Percentiles rank a stretch among this genome's conserved stretches.
Evolutionary conservation across 2,329 filamentous ascomycete species (phyloP).

Genomic region (Penicillium sp.): DNA sequence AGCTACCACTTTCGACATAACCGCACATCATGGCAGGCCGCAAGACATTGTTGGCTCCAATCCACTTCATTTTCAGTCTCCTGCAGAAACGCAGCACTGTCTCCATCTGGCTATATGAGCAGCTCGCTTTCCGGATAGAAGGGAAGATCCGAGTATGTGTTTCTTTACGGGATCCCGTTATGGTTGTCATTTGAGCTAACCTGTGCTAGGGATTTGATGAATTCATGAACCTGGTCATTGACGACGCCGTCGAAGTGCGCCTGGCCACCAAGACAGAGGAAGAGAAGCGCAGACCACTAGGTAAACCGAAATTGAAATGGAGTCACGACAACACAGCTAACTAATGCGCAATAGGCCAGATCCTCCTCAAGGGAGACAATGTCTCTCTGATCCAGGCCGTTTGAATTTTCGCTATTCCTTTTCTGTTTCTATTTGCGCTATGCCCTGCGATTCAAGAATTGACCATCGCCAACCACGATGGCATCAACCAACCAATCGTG

Average conservation of each 20-base stretch:
- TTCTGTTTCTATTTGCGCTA: constrained; percentile 17
- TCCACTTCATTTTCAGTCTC: constrained; percentile 91
- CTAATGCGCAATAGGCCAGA: constrained; percentile 53
- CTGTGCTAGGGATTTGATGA: constrained; percentile 81
- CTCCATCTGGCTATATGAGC: constrained; percentile 94
- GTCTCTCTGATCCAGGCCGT: constrained; percentile 66
- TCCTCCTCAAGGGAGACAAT: constrained; percentile 79
- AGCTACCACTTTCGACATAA: constrained; percentile 8
- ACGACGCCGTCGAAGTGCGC: constrained; percentile 88
- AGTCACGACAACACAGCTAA: not conserved
- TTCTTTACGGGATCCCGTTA: not conserved
- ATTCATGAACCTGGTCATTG: constrained; percentile 97
- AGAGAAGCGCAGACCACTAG: constrained; percentile 68
- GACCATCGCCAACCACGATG: constrained; percentile 62
- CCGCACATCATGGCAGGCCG: constrained; percentile 45
- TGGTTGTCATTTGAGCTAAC: constrained; percentile 5
- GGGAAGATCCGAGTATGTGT: constrained; percentile 78
- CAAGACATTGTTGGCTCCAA: constrained; percentile 64
- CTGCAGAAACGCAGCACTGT: constrained; percentile 75
- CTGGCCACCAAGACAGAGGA: constrained; percentile 71
- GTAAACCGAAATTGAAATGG: constrained; percentile 43
- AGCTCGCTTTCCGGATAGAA: constrained; percentile 86
- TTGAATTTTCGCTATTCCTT: constrained; percentile 20
- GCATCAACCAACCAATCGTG: constrained; percentile 75
- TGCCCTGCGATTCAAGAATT: constrained; percentile 37